Conservation (phyloP, 257 asterid species). For the Rhazya stricta region DNA sequence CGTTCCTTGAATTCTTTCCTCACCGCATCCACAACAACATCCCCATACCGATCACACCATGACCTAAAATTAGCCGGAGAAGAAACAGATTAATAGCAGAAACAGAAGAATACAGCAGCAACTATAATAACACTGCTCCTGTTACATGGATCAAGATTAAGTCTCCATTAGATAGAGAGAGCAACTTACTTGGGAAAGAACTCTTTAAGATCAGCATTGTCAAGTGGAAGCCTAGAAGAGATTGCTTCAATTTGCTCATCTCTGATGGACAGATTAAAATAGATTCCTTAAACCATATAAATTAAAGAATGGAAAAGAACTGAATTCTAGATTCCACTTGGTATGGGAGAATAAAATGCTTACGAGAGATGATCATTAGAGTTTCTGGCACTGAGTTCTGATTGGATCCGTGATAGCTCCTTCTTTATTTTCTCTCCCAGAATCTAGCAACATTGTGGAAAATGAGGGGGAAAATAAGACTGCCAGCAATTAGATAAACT, state of each 20-base stretch:
- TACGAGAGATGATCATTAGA: slow-evolving; percentile 49
- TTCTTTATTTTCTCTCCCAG: slow-evolving; percentile 63
- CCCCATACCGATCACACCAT: slow-evolving; percentile 64
- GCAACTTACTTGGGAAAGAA: slow-evolving; percentile 56
- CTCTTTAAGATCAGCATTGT: slow-evolving; percentile 54
- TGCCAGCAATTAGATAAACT: slow-evolving; percentile 1
- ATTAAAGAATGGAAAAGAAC: not conserved
- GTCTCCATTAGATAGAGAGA: not conserved
- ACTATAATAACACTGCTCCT: not conserved
- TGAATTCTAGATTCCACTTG: not conserved
- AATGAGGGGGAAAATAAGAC: not conserved
- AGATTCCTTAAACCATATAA: not conserved
- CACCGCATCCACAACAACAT: slow-evolving; percentile 61
- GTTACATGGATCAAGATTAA: not conserved
- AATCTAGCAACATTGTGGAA: slow-evolving; percentile 37
- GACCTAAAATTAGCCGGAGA: slow-evolving; percentile 27
- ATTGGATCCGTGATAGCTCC: slow-evolving; percentile 44
- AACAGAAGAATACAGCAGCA: not conserved
- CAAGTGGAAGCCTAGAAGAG: slow-evolving; percentile 73
- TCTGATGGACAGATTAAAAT: slow-evolving; percentile 24
- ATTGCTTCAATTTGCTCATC: slow-evolving; percentile 74
- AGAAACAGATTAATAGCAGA: slow-evolving; percentile 1
- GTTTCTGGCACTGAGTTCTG: slow-evolving; percentile 37
- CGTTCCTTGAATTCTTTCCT: slow-evolving; percentile 73
- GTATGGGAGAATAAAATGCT: slow-evolving; percentile 16